These are phyloP conservation scores for Apodospora peruviana DNA, from an alignment of 495 filamentous ascomycete species.

Conservation along the genomic window DNA sequence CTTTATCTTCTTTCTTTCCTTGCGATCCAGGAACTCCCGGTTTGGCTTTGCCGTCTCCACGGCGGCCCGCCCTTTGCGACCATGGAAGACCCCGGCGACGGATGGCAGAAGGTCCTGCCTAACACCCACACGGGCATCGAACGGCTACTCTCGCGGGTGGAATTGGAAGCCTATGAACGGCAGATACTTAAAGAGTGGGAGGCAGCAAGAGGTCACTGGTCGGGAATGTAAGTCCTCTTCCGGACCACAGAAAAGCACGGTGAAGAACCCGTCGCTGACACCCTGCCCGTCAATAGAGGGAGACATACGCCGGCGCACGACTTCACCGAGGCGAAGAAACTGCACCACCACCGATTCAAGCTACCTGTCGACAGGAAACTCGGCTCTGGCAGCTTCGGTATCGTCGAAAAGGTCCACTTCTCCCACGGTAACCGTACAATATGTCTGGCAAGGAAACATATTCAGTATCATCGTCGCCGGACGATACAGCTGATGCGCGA, in stretches of 20 bases:
- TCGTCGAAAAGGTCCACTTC: constrained; percentile 31
- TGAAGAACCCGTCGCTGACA: constrained; percentile 5
- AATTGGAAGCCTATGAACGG: constrained; percentile 24
- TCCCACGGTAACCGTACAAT: constrained; percentile 23
- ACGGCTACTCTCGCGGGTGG: constrained; percentile 15
- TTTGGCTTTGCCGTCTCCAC: neutral
- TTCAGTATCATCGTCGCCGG: constrained; percentile 13
- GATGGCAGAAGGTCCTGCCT: constrained; percentile 29
- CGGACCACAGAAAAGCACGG: neutral
- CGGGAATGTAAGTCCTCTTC: constrained; percentile 24
- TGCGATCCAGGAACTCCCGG: neutral
- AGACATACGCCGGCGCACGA: constrained; percentile 26
- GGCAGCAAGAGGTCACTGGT: constrained; percentile 23
- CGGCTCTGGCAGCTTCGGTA: constrained; percentile 27
- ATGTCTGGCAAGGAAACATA: constrained; percentile 29
- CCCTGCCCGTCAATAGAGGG: constrained; percentile 10
- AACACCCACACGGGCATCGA: constrained; percentile 23
- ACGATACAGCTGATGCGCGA: constrained; percentile 28
- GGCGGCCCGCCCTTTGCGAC: constrained; percentile 3
- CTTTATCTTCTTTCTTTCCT: neutral
- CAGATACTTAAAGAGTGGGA: constrained; percentile 31
- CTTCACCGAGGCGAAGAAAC: constrained; percentile 26
- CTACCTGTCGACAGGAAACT: constrained; percentile 16
- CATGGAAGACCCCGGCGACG: constrained; percentile 25
- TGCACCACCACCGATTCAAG: constrained; percentile 19